Conservation (phyloP, 2,329 filamentous ascomycete species). For the Hymenoscyphus infarciens region DNA sequence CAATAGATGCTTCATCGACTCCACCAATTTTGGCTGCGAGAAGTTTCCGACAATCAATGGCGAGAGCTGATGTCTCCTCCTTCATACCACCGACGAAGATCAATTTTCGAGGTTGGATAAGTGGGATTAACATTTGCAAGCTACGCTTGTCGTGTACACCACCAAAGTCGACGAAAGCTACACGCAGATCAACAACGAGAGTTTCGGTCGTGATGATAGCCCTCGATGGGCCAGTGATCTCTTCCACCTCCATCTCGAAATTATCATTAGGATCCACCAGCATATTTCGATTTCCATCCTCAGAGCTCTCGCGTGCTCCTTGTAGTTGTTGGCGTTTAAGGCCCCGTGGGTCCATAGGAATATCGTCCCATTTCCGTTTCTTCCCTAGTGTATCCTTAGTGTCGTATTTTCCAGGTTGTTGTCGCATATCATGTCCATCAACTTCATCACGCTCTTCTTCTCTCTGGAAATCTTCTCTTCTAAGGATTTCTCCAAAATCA, state of each 20-base stretch:
- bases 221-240: conserved; percentile 68
- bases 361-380: conserved; percentile 90
- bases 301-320: conserved; percentile 34
- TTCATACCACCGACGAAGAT: conserved; percentile 82
- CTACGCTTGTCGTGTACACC: conserved; percentile 92
- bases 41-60: conserved; percentile 73
- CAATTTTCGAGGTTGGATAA: conserved; percentile 90
- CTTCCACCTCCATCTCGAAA: conserved; percentile 51
- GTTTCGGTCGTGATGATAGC: conserved; percentile 61
- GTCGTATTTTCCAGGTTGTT: conserved; percentile 47
- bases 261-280: conserved; percentile 53
- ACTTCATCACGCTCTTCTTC: conserved; percentile 85
- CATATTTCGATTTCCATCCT: conserved; percentile 43
- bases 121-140: conserved; percentile 87
- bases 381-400: conserved; percentile 69
- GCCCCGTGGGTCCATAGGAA: conserved; percentile 38
- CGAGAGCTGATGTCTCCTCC: conserved; percentile 74
- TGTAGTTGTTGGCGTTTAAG: conserved; percentile 57
- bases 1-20: conserved; percentile 46
- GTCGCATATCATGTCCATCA: conserved; percentile 60
- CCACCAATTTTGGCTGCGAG: conserved; percentile 46
- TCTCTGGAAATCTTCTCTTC: conserved; percentile 87
- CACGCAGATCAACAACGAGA: conserved; percentile 66
- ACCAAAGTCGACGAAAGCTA: conserved; percentile 88
- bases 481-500: conserved; percentile 91